Evolutionary conservation across 345 rosid genomes (phyloP), one percentile per base, ranked within the genome.

Genomic region (Hypericum androsaemum): DNA sequence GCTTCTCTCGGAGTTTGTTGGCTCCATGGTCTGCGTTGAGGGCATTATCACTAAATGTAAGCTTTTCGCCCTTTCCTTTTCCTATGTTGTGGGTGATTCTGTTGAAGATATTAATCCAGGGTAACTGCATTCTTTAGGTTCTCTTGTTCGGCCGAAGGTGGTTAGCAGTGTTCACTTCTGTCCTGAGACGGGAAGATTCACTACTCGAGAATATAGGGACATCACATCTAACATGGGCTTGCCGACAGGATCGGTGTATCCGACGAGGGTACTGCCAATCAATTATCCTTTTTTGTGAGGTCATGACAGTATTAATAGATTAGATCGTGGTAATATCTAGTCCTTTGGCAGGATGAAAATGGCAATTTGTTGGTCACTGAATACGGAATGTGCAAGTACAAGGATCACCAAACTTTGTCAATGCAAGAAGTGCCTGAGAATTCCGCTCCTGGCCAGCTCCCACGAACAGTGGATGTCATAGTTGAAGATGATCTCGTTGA

Each of bases 401-500:
- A 88, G 79, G 98, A 92, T 72, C 98, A 92, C 60, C 98, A 92
- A 78, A 85, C 98, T 64, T 60, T 92, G 71, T 85, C 98, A 44
- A 78, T 92, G 68, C 98, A 92, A 77, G 98, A 92, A 78, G 86
- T 92, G 53, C 98, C 98, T 8, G 98, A 92, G 68, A 92, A 88
- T 60, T 76, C 98, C 75, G 97, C 98, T 71, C 98, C 98, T 60
- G 98, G 98, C 68, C 98, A 92, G 75, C 95, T 92, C 66, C 98
- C 98, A 50, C 80, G 98, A 42, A 85, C 95, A 0, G 95, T 92
- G 50, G 98, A 92, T 78, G 74, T 81, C 59, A 83, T 92, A 52
- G 88, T 83, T 58, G 98, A 92, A 79, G 98, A 92, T 64, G 97
- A 92, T 67, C 65, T 92, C 64, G 97, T 92, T 68, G 98, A 92